Conservation (phyloP, 2,329 filamentous ascomycete genomes). For the Ascocoryne sarcoides region DNA sequence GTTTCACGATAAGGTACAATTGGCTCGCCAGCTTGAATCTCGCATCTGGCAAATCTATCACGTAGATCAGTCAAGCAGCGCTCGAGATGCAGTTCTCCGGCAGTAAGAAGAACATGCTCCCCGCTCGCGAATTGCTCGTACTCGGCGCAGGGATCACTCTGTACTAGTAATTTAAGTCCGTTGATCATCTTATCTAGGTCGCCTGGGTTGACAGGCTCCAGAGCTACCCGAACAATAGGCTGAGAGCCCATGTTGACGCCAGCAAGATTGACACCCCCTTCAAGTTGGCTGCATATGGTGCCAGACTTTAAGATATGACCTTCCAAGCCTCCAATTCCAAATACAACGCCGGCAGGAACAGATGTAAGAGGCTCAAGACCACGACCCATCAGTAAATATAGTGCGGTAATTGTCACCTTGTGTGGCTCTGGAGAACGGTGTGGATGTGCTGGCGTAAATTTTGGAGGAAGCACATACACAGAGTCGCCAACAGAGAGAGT, state of each 20-base stretch:
- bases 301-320: conserved; percentile 93
- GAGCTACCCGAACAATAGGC: conserved; percentile 88
- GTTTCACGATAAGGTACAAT: conserved; percentile 96
- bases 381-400: conserved; percentile 95
- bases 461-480: conserved; percentile 85
- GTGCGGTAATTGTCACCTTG: conserved; percentile 73
- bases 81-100: conserved; percentile 89
- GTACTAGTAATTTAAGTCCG: conserved; percentile 77
- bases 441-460: conserved; percentile 77
- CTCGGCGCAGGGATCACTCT: conserved; percentile 90
- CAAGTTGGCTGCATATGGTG: conserved; percentile 79
- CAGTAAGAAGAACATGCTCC: conserved; percentile 90
- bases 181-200: conserved; percentile 93
- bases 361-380: conserved; percentile 73
- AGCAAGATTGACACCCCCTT: conserved; percentile 83
- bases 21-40: conserved; percentile 86
- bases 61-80: conserved; percentile 86
- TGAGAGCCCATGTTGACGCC: conserved; percentile 73
- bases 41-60: conserved; percentile 86
- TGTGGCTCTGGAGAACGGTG: conserved; percentile 64
- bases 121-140: conserved; percentile 90
- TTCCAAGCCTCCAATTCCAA: conserved; percentile 87
- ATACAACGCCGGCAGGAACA: conserved; percentile 89
- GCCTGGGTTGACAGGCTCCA: conserved; percentile 86
- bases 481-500: conserved; percentile 82